Base-by-base conservation (phyloP, 2,329 filamentous ascomycete species). In the Didymella sp. region DNA sequence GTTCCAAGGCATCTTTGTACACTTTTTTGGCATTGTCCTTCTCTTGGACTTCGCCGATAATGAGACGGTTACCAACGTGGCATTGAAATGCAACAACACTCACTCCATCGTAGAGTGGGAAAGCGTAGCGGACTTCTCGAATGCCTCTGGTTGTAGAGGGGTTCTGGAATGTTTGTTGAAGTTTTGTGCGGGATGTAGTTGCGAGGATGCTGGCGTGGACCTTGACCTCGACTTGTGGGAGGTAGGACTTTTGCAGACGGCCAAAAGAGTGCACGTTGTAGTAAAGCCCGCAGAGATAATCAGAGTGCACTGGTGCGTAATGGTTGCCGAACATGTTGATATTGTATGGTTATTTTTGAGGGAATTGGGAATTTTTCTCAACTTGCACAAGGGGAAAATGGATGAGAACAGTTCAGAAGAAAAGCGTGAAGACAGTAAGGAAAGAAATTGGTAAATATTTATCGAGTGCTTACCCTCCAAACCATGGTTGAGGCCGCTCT, bases 51-150 rank as follows among this genome's bases (percentile, higher is more conserved):
- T 87, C 73, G 13, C 89, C 89, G 3, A 79, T 79, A 62, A 90
- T 84, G 15, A 84, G 78, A 12, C 85, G 84, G 28, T 81, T 76
- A 30, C 83, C 87, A 43, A 92, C 80, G 13, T 79, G 83, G 74
- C 88, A 91, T 4, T 79, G 83, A 61, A 92, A 92, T 3, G 79
- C 81, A 7, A 88, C 87, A 0, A 92, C 85, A 6, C 85, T 88
- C 15, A 90, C 86, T 9, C 89, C 89, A 67, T 91, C 87, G 61
- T 88, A 90, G 0, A 92, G 79, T 0, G 89, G 89, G 60, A 92
- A 92, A 0, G 82, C 82, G 70, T 92, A 92, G 13, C 80, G 79
- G 15, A 86, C 81, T 67, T 90, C 78, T 8, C 78, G 68, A 57
- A 87, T 82, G 3, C 69, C 68, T 9, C 77, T 70, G 2, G 73